A percentile compares a stretch with the other conserved stretches of the same genome.
Conservation (phyloP, 202 grass and related monocot genomes). For the Schoenoplectus triqueter region DNA sequence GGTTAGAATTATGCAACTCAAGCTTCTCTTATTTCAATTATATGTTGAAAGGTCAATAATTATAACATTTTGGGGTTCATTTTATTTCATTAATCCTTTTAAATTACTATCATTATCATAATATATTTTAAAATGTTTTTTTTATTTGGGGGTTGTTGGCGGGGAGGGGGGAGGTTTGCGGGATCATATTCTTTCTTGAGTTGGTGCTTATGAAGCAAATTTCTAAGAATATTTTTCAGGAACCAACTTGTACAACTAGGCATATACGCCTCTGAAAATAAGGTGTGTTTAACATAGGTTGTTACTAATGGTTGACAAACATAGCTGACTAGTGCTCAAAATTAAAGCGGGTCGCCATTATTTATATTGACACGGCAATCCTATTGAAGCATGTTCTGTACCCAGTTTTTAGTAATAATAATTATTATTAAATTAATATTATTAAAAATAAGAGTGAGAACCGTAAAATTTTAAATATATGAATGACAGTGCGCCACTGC, state of each 20-base stretch:
- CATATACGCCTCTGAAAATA: background rate
- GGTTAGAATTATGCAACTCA: slow-evolving; percentile 44
- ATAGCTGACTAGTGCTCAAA: background rate
- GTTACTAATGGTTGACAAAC: background rate
- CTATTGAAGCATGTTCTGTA: background rate
- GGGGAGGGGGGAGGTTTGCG: background rate
- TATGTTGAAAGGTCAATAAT: background rate
- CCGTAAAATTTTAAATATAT: too few relatives aligned
- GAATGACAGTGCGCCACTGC: too few relatives aligned
- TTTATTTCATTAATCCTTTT: background rate
- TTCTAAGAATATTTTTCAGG: background rate
- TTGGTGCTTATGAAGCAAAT: background rate
- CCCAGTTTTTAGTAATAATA: too few relatives aligned
- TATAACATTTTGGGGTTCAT: background rate
- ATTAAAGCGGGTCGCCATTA: background rate
- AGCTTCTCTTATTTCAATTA: background rate
- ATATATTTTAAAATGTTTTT: background rate
- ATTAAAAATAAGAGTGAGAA: too few relatives aligned
- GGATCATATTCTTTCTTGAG: background rate
- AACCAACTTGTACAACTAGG: background rate
- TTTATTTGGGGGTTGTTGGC: background rate
- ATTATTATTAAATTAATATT: too few relatives aligned
- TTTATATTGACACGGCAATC: background rate
- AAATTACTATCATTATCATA: background rate
- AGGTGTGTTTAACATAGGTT: background rate